Percentiles rank a stretch among this genome's conserved stretches.
Conservation (phyloP, 1,139 yeast species). For the Eremothecium coryli region DNA sequence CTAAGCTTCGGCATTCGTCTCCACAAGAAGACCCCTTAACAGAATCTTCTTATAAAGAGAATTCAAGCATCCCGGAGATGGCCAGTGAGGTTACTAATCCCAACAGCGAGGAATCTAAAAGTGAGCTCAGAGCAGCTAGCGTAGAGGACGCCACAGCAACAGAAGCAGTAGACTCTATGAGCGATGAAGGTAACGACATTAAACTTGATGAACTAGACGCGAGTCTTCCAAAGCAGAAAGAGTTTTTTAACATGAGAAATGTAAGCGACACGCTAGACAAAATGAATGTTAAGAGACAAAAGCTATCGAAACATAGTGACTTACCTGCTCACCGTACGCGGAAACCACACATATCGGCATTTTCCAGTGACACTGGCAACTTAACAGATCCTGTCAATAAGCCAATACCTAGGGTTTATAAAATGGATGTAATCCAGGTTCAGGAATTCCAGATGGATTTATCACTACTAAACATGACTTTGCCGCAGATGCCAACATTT, state of each 20-base stretch:
- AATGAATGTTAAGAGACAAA: constrained; percentile 14
- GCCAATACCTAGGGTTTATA: constrained; percentile 21
- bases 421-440: constrained; percentile 13
- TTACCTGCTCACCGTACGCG: not conserved
- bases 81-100: not conserved
- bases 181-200: constrained; percentile 5
- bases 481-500: constrained; percentile 19
- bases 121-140: not conserved
- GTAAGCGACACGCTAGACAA: constrained; percentile 13
- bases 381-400: constrained; percentile 23
- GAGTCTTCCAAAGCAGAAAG: constrained; percentile 11
- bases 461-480: constrained; percentile 8
- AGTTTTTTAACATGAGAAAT: constrained; percentile 21
- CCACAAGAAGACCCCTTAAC: not conserved
- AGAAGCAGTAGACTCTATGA: not conserved
- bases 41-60: too few species aligned
- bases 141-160: not conserved
- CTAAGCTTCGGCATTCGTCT: not conserved
- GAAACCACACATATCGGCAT: not conserved
- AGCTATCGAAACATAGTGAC: constrained; percentile 6
- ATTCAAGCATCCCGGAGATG: not conserved
- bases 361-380: constrained; percentile 11
- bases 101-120: not conserved
- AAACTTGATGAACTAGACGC: constrained; percentile 11
- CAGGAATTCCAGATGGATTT: constrained; percentile 15